Evolutionary conservation across 768 basidiomycete genomes (phyloP).

Genomic region (Melanogaster broomeanus): DNA sequence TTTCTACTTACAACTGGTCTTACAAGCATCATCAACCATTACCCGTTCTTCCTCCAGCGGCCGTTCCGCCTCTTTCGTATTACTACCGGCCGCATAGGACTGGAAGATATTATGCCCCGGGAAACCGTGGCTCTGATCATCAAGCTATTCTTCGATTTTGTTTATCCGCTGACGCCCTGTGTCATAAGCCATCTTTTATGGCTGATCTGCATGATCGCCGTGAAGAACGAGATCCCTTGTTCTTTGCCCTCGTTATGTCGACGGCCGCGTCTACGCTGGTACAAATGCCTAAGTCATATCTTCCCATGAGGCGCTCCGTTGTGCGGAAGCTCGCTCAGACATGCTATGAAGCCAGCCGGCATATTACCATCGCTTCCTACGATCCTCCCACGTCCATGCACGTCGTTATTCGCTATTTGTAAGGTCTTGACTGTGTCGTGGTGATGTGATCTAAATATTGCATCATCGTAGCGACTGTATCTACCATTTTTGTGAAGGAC

Average conservation of each 20-base stretch:
- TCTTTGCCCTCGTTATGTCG: slow-evolving; percentile 89
- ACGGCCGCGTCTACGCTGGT: slow-evolving; percentile 86
- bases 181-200: slow-evolving; percentile 92
- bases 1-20: slow-evolving; percentile 70
- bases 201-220: slow-evolving; percentile 79
- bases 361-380: slow-evolving; percentile 77
- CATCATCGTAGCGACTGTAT: slow-evolving; percentile 74
- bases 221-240: slow-evolving; percentile 87
- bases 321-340: slow-evolving; percentile 83
- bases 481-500: slow-evolving; percentile 88
- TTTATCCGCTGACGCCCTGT: slow-evolving; percentile 89
- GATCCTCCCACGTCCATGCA: slow-evolving; percentile 84
- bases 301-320: slow-evolving; percentile 82
- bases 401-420: slow-evolving; percentile 90
- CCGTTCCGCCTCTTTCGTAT: slow-evolving; percentile 62
- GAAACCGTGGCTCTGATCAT: slow-evolving; percentile 83
- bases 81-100: slow-evolving; percentile 73
- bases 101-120: slow-evolving; percentile 82
- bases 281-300: slow-evolving; percentile 84
- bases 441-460: slow-evolving; percentile 6
- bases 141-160: slow-evolving; percentile 90
- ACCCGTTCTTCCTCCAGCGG: slow-evolving; percentile 43
- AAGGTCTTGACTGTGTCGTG: slow-evolving; percentile 31
- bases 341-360: slow-evolving; percentile 80
- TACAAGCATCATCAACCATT: slow-evolving; percentile 62